Base-by-base conservation (phyloP, 176 grass and related monocot species). In the Oryza longistaminata region DNA sequence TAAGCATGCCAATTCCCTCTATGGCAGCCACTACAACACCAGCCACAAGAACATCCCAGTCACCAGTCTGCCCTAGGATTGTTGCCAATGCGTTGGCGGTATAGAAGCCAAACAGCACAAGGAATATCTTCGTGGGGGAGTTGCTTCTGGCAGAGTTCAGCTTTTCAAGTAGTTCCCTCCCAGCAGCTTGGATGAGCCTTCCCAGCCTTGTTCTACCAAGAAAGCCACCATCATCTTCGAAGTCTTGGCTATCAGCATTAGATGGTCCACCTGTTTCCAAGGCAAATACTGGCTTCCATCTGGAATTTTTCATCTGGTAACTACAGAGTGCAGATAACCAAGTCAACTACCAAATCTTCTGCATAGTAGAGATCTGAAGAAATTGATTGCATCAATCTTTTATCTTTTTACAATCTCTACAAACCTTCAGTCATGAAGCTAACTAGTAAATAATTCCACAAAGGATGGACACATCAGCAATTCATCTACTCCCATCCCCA, bases 31-130 rank as follows among this genome's bases (percentile, higher is more conserved):
- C 93, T 33, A 98, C 86, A 39, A 95, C 66, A 45, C 93, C 96
- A 77, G 96, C 96, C 68, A 98, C 93, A 87, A 98, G 88, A 76
- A 98, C 96, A 83, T 98, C 96, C 96, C 96, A 98, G 67, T 98
- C 96, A 43, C 96, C 96, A 10, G 93, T 98, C 49, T 98, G 96
- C 73, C 96, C 96, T 58, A 95, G 83, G 83, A 98, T 95, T 29
- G 96, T 98, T 31, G 93, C 93, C 31, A 98, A 77, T 67, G 96
- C 96, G 39, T 98, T 98, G 52, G 96, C 93, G 0, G 93, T 98
- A 80, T 98, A 98, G 82, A 98, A 98, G 31, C 96, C 96, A 66
- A 98, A 40, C 42, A 98, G 91, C 58, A 98, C 77, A 3, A 98
- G 93, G 82, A 98, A 98, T 87, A 94, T 94, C 83, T 98, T 95